Percentiles rank a stretch among this genome's conserved stretches.
Conservation (phyloP, 2,329 filamentous ascomycete species). For the Monosporascus sp. region DNA sequence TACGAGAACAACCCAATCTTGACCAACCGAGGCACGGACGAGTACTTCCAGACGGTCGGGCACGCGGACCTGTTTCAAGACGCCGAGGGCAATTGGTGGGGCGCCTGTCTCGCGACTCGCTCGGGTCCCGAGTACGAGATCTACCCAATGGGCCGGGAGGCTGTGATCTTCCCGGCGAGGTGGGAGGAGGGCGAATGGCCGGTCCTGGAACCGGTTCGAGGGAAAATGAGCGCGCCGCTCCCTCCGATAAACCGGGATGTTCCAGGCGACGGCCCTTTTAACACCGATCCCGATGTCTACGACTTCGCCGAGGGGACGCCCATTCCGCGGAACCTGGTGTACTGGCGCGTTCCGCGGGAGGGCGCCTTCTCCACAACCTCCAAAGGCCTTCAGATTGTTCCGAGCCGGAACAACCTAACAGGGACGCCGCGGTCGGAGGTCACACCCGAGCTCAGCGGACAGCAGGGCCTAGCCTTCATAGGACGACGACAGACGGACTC, state of each 20-base stretch:
- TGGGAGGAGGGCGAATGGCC: constrained; percentile 49
- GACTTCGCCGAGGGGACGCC: constrained; percentile 11
- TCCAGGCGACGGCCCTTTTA: constrained; percentile 27
- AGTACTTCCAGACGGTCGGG: constrained; percentile 38
- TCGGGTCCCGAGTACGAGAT: constrained; percentile 34
- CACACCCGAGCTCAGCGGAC: constrained; percentile 16
- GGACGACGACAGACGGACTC: constrained; percentile 27
- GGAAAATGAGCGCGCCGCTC: constrained; percentile 38
- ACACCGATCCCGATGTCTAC: constrained; percentile 16
- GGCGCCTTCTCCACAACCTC: constrained; percentile 16
- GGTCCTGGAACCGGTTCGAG: constrained; percentile 34
- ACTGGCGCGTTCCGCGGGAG: constrained; percentile 27
- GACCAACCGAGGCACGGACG: constrained; percentile 32
- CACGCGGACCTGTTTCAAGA: constrained; percentile 43
- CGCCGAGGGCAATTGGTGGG: constrained; percentile 46
- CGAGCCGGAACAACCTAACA: constrained; percentile 22
- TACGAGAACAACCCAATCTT: constrained; percentile 40
- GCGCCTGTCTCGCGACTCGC: constrained; percentile 39
- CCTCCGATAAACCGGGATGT: constrained; percentile 29
- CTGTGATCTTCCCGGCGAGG: constrained; percentile 34
- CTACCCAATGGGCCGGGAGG: constrained; percentile 52
- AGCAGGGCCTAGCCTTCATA: constrained; percentile 24
- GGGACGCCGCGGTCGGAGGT: constrained; percentile 11
- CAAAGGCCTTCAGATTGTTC: constrained; percentile 21
- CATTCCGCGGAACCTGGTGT: constrained; percentile 25